Base-by-base conservation (phyloP, 1,284 basidiomycete species). In the Tilletia setariae region DNA sequence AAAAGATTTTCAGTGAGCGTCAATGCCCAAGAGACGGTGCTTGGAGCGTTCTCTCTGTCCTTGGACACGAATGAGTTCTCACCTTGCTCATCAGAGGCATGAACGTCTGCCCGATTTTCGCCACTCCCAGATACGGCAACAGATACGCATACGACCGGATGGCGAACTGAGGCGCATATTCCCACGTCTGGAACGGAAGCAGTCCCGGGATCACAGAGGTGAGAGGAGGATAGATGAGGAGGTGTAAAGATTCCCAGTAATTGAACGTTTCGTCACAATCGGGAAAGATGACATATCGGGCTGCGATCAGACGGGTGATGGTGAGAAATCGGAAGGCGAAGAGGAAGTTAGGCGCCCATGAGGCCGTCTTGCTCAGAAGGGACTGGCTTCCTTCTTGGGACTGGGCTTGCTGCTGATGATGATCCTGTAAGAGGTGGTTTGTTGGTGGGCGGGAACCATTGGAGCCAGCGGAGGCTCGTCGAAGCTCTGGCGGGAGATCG, bases 191-290 rank as follows among this genome's bases (percentile, higher is more conserved):
- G 83, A 98, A 98, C 7, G 91, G 61, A 0, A 46, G 67, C 63
- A 42, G 93, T 70, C 66, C 67, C n/a, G 63, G 61, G 16, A 53
- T 65, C 16, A 65, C 64, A 16, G 51, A 32, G 9, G 47, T 49
- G 19, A 25, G 53, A 42, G 65, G 43, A 59, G 72, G 67, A 66
- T 73, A 73, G 75, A 89, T 94, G 85, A 83, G 94, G 4, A 78
- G 93, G 83, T 98, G 95, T 42, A 98, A 85, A 25, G 96, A 95
- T 81, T 98, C 96, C 92, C 92, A 98, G 84, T 97, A 98, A 84
- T 98, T 98, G 87, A 90, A 98, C 13, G 68, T 63, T 64, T 99
- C 96, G 79, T 99, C 96, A 76, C 96, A 98, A 82, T 98, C 96
- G 73, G 90, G 88, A 70, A 97, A 92, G 75, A 93, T 91, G n/a